Base-by-base conservation (phyloP, 768 basidiomycete genomes). In the Suillus hirtellus region DNA sequence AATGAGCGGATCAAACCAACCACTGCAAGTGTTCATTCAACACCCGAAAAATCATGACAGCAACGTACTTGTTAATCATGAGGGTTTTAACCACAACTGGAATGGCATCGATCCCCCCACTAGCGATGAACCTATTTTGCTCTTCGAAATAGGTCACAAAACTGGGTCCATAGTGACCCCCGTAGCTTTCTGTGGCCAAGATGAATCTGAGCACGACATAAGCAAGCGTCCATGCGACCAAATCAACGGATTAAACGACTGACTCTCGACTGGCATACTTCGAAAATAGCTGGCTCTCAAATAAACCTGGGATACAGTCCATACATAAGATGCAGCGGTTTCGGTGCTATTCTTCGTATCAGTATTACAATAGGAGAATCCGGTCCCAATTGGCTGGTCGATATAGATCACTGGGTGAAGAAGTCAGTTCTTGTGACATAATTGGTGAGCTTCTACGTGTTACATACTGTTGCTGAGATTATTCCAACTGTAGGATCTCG, bases 331-430 rank as follows among this genome's bases (percentile, higher is more conserved):
- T 1, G 87, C 84, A 0, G 87, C 86, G n/a, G 82, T 63, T 42
- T 81, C 69, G 1, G 77, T 80, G 52, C 68, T 78, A 65, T 88
- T 86, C n/a, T 86, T 84, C 0, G 79, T 81, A 60, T 83, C 35
- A 37, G 35, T 80, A 0, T 71, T 78, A 17, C 88, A 87, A 61
- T 81, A 83, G 0, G 87, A 89, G 69, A 88, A 88, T 4, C 88
- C 87, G 0, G 86, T 82, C 0, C 86, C 86, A 43, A 89, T 84
- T 4, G 87, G 88, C 68, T 89, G 87, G 70, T 89, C 87, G 38
- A 89, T 85, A 69, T 89, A 89, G 40, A 89, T 84, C 73, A 89
- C 87, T 89, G 59, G 1, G 14, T 4, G n/a, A 10, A 9, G 1
- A 59, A 10, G 12, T 61, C 56, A 55, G 55, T 55, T 47, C 19